Percentiles rank a stretch among this genome's conserved stretches.
These are phyloP conservation scores for Pachysandra terminalis DNA, from an alignment of 164 flowering plant genomes.

Conservation along the genomic window DNA sequence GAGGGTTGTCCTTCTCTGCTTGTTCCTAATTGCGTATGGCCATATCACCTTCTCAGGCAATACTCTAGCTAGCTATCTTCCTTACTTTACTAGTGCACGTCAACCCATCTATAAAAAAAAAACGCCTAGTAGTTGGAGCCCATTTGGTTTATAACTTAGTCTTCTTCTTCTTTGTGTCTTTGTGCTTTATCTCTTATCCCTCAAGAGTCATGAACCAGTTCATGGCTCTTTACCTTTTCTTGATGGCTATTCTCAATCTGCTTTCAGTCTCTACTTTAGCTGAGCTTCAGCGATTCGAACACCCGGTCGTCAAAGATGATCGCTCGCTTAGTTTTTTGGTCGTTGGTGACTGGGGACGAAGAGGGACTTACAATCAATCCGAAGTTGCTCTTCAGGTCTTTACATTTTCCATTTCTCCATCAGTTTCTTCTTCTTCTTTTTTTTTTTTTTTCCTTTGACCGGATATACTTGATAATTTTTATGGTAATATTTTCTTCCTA, in stretches of 20 bases:
- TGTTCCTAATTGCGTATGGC: too few species aligned
- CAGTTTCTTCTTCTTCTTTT: background rate
- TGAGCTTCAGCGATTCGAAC: slow-evolving; percentile 33
- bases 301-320: slow-evolving; percentile 28
- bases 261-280: slow-evolving; percentile 11
- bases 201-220: slow-evolving; percentile 1
- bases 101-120: too few species aligned
- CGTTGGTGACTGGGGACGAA: slow-evolving; percentile 59
- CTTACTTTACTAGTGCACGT: too few species aligned
- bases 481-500: too few species aligned
- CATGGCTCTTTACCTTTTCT: background rate
- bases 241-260: background rate
- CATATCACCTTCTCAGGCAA: too few species aligned
- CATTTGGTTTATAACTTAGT: too few species aligned
- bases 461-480: background rate
- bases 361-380: slow-evolving; percentile 46
- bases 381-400: slow-evolving; percentile 43
- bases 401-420: background rate
- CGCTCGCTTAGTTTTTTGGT: slow-evolving; percentile 48
- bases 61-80: too few species aligned
- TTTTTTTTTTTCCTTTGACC: background rate
- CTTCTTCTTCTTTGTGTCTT: too few species aligned
- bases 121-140: too few species aligned
- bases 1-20: too few species aligned
- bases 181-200: background rate